Base-by-base conservation (phyloP, 768 basidiomycete species). In the Lactarius trivialis region DNA sequence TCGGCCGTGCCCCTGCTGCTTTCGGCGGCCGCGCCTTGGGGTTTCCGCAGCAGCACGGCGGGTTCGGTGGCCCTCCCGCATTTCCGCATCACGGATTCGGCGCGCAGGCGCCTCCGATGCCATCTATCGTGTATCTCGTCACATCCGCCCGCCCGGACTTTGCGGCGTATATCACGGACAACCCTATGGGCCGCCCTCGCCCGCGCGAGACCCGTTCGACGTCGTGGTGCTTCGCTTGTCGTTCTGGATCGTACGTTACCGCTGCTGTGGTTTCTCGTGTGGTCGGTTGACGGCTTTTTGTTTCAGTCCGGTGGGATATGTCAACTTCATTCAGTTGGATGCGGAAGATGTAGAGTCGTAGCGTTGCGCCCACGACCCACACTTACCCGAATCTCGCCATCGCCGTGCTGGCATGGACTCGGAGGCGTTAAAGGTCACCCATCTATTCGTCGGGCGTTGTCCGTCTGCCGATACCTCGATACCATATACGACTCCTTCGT, bases 301-400 rank as follows among this genome's bases (percentile, higher is more conserved):
- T n/a, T 33, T 8, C 41, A 67, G 67, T 56, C 67, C 65, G 4
- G 59, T 43, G 5, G 61, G 37, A 24, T 56, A 57, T 7, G 67
- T 60, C 17, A 58, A 67, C 28, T 67, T 62, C 50, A 66, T 66
- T 53, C 67, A 67, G 15, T 52, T 66, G 15, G 65, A 67, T 17
- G 55, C 60, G 24, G 67, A 67, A 39, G 67, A 67, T 17, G 48
- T 65, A 24, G 49, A 36, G 32, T 54, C 52, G 19, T 63, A 37
- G 37, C 24, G n/a, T 37, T 4, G n/a, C 12, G 21, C 41, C 15
- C 17, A 51, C 3, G 2, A 4, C 24, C 21, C 30, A 32, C 26
- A 51, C 3, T 7, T 26, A 7, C 26, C 30, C 19, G 28, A 32
- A 28, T 32, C n/a, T n/a, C 17, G 19, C 11, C 28, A 32, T 32